Conservation (phyloP, 75 land plant species). For the Pinus taeda region DNA sequence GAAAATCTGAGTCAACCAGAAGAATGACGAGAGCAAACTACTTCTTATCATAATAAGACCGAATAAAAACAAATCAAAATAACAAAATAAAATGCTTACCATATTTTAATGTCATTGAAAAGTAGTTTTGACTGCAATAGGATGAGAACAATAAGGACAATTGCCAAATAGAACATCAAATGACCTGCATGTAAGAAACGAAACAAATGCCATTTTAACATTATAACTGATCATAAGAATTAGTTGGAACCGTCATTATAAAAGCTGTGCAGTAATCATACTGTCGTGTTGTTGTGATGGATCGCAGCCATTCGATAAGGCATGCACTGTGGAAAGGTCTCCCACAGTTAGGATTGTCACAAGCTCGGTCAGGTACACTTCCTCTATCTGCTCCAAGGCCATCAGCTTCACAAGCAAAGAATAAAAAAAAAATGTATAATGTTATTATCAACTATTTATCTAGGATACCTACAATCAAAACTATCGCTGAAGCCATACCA, state of each 20-base stretch:
- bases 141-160: constrained; percentile 90
- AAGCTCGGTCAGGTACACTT: constrained; percentile 69
- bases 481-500: constrained; percentile 38
- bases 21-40: too few species aligned
- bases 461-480: background rate
- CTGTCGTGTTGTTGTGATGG: constrained; percentile 85
- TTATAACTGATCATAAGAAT: background rate
- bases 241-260: background rate
- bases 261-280: constrained; percentile 24
- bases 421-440: background rate
- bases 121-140: constrained; percentile 63
- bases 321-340: constrained; percentile 73
- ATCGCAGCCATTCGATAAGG: constrained; percentile 85
- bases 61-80: too few species aligned
- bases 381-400: constrained; percentile 59
- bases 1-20: too few species aligned
- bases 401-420: constrained; percentile 29
- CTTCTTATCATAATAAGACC: too few species aligned
- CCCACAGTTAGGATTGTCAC: constrained; percentile 78
- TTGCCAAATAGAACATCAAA: constrained; percentile 82
- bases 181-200: constrained; percentile 50
- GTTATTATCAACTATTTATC: background rate
- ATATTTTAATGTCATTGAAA: too few species aligned
- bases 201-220: background rate
- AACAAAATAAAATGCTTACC: too few species aligned